Percentiles rank a stretch among this genome's conserved stretches.
phyloP scores from a whole-genome alignment of 2,329 filamentous ascomycete species.

The Fusarium liriodendri region DNA sequence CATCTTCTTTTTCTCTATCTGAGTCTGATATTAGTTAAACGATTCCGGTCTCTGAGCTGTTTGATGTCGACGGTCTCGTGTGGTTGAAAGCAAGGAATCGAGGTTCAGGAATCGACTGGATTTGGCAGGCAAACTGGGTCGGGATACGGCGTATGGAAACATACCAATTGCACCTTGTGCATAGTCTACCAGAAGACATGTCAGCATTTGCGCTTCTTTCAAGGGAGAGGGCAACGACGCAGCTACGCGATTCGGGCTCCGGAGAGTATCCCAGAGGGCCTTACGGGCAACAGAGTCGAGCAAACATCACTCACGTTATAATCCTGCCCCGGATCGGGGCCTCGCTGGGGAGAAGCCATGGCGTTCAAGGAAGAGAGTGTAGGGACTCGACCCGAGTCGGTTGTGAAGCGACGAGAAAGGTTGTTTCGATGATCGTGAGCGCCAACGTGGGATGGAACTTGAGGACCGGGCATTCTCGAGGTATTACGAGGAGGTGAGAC shows the following conservation, averaged over 20 bases:
- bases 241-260: constrained; percentile 24
- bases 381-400: constrained; percentile 86
- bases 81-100: constrained; percentile 4
- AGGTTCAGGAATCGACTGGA: neutral
- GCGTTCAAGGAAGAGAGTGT: constrained; percentile 67
- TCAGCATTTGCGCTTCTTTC: constrained; percentile 34
- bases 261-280: neutral
- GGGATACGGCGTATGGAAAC: constrained; percentile 46
- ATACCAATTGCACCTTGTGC: constrained; percentile 82
- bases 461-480: constrained; percentile 69
- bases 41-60: neutral
- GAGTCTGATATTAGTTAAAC: constrained; percentile 51
- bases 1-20: constrained; percentile 94
- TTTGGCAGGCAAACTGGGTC: neutral
- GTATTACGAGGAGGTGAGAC: constrained; percentile 79
- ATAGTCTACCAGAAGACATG: constrained; percentile 61
- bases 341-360: constrained; percentile 64
- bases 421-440: constrained; percentile 78
- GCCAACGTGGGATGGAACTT: constrained; percentile 50
- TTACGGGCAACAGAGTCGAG: constrained; percentile 4
- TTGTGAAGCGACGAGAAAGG: constrained; percentile 92
- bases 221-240: neutral
- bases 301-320: constrained; percentile 54
- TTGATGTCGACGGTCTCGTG: neutral
- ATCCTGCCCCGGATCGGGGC: constrained; percentile 60